phyloP scores from a whole-genome alignment of 2,329 filamentous ascomycete species.

The Mollisiaceae sp. region DNA sequence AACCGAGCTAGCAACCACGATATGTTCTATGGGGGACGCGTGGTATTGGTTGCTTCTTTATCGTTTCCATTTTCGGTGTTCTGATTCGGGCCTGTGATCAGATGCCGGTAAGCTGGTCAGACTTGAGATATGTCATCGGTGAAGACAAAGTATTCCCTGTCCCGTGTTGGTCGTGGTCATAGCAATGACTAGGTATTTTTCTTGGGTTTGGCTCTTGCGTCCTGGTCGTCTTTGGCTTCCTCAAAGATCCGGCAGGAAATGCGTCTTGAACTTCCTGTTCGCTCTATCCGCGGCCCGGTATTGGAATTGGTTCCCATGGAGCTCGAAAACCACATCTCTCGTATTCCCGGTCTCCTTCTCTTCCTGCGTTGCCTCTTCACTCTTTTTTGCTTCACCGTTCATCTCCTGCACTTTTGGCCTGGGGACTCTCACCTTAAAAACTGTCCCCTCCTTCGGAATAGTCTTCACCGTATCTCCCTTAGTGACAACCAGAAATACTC shows the following conservation, averaged over 20 bases:
- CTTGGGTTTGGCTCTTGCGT: neutral
- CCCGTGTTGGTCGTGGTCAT: neutral
- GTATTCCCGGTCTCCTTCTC: constrained; percentile 26
- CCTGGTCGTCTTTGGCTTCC: neutral
- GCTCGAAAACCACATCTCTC: constrained; percentile 74
- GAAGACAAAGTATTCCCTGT: neutral
- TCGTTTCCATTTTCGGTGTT: neutral
- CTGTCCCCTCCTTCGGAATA: constrained; percentile 87
- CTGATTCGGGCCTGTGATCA: neutral
- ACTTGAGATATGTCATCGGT: neutral
- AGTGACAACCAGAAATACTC: constrained; percentile 85
- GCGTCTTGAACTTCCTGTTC: constrained; percentile 89
- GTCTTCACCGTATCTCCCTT: constrained; percentile 71
- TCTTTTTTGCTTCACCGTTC: constrained; percentile 31
- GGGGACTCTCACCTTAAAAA: constrained; percentile 79
- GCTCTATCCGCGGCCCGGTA: constrained; percentile 82
- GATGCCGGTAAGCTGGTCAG: neutral
- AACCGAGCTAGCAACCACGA: neutral
- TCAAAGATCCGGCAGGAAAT: constrained; percentile 78
- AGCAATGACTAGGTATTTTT: neutral
- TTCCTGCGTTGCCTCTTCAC: constrained; percentile 20
- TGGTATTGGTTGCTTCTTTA: neutral
- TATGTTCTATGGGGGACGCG: neutral
- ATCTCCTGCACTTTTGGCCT: constrained; percentile 35
- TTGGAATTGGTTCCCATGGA: constrained; percentile 87